phyloP scores from a whole-genome alignment of 192 early-diverging fungal genomes.

The Umbelopsis sp. region DNA sequence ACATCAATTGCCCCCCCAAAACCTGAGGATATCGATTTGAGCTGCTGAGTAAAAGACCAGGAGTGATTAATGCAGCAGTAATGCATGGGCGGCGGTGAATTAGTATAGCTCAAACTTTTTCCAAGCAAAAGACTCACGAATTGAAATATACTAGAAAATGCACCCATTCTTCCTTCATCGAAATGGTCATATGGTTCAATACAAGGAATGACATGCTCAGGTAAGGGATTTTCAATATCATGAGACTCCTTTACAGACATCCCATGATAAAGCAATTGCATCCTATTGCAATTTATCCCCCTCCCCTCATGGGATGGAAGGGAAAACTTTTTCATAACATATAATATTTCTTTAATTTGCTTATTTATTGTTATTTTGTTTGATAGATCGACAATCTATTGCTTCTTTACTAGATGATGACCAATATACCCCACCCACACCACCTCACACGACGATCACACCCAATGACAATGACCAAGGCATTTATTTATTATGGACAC shows the following conservation, averaged over 20 bases:
- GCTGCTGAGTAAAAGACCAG: too few relatives aligned
- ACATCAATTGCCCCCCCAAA: neutral
- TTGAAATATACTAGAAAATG: neutral
- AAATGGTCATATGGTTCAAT: conserved; percentile 16
- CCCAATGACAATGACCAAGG: conserved; percentile 34
- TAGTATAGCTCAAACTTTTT: too few relatives aligned
- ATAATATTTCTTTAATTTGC: neutral
- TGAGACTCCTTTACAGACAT: neutral
- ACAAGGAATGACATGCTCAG: neutral
- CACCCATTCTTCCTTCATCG: neutral
- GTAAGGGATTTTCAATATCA: neutral
- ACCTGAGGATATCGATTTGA: neutral
- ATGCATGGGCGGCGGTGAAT: too few relatives aligned
- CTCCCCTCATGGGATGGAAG: neutral
- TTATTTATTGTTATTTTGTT: neutral
- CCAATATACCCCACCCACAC: conserved; percentile 24
- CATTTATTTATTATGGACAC: conserved; percentile 27
- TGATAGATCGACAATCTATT: conserved; percentile 8
- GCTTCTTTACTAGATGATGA: neutral
- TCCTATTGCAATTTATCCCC: neutral
- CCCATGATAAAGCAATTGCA: neutral
- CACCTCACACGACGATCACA: conserved; percentile 19
- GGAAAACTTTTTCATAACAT: neutral
- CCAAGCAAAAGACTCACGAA: too few relatives aligned
- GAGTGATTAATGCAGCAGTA: too few relatives aligned